Percentiles rank a stretch among this genome's conserved stretches.
Evolutionary conservation across 1,284 basidiomycete species (phyloP).

Genomic region (Ceratobasidium sp.): DNA sequence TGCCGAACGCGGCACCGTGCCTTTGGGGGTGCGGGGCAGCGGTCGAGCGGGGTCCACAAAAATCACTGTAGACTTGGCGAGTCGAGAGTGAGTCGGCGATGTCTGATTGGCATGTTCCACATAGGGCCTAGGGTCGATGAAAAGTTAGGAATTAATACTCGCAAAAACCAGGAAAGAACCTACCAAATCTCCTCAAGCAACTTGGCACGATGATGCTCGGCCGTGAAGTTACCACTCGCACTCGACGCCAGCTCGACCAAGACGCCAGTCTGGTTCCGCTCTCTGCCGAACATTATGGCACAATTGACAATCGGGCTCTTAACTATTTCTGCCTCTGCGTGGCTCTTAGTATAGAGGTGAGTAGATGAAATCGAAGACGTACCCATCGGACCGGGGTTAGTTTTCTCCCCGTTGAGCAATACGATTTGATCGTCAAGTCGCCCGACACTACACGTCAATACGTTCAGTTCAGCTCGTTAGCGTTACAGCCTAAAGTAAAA

Average conservation of each 20-base stretch:
- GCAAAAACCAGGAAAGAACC: constrained; percentile 32
- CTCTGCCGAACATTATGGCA: constrained; percentile 53
- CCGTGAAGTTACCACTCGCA: constrained; percentile 48
- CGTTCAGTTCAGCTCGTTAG: background rate
- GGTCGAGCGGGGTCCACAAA: background rate
- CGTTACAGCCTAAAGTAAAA: background rate
- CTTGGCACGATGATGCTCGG: constrained; percentile 45
- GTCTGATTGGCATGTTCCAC: constrained; percentile 55
- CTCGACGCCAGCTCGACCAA: constrained; percentile 51
- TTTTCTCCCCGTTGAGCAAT: constrained; percentile 44
- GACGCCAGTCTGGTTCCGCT: constrained; percentile 54
- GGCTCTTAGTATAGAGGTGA: constrained; percentile 41
- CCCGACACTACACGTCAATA: constrained; percentile 6
- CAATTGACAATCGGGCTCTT: constrained; percentile 49
- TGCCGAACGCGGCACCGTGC: constrained; percentile 32
- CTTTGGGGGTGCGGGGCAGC: constrained; percentile 36
- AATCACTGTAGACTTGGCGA: constrained; percentile 49
- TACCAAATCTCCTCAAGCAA: constrained; percentile 52
- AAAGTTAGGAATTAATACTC: background rate
- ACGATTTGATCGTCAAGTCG: constrained; percentile 39
- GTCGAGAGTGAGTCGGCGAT: constrained; percentile 52
- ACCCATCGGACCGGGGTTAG: constrained; percentile 55
- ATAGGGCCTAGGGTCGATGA: constrained; percentile 44
- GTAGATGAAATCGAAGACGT: constrained; percentile 47
- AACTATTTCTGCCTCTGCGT: constrained; percentile 44